Percentiles rank a stretch among this genome's conserved stretches.
Conservation (phyloP, 1,139 yeast genomes). For the Pichia sp. region DNA sequence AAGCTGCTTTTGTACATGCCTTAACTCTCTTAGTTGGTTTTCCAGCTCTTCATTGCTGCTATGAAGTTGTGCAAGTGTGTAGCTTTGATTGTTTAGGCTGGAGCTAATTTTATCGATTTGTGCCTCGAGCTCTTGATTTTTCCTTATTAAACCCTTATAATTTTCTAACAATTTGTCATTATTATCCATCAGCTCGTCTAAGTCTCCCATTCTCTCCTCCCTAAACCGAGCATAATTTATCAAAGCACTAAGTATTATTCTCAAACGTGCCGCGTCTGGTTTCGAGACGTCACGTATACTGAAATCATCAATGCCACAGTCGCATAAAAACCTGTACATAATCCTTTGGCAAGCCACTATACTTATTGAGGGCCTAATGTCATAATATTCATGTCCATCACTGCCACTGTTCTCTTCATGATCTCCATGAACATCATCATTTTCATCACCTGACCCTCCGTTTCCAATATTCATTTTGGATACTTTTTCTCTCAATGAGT, state of each 20-base stretch:
- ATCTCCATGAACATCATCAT: conserved; percentile 24
- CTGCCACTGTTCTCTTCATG: not conserved
- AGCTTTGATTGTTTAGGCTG: conserved; percentile 22
- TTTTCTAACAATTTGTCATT: conserved; percentile 46
- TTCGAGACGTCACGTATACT: conserved; percentile 58
- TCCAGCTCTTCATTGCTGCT: conserved; percentile 56
- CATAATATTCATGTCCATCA: conserved; percentile 1
- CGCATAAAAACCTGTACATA: conserved; percentile 54
- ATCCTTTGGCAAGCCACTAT: conserved; percentile 52
- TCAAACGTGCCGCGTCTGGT: conserved; percentile 63
- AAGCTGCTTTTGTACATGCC: conserved; percentile 55
- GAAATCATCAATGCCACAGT: conserved; percentile 75
- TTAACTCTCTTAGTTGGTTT: conserved; percentile 53
- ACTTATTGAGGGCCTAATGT: conserved; percentile 33
- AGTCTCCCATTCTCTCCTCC: conserved; percentile 66
- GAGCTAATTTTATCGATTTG: conserved; percentile 37
- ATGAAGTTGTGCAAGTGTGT: conserved; percentile 40
- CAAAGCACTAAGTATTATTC: conserved; percentile 71
- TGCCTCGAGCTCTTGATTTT: conserved; percentile 35
- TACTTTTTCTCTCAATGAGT: conserved; percentile 31
- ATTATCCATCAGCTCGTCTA: conserved; percentile 51
- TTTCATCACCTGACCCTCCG: conserved; percentile 23
- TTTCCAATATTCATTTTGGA: conserved; percentile 21
- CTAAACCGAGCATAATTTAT: conserved; percentile 81
- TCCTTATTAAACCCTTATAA: conserved; percentile 31